Evolutionary conservation across 768 basidiomycete species (phyloP).

Genomic region (Neoboletus brunneissimus): DNA sequence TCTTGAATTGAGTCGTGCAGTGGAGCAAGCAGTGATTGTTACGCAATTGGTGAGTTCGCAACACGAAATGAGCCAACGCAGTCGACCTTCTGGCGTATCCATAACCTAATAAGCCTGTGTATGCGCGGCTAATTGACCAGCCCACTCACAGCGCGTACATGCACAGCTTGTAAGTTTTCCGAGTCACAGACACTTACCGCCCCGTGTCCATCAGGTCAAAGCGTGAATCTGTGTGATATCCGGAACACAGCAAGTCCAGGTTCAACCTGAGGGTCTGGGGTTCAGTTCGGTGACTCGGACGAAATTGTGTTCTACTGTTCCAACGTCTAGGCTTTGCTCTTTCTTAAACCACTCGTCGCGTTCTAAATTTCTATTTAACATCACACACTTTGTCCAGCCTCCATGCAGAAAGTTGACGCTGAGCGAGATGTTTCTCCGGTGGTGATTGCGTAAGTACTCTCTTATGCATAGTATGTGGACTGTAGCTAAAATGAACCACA

Average conservation of each 20-base stretch:
- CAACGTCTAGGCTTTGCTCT: background rate
- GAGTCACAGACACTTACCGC: background rate
- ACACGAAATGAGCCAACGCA: background rate
- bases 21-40: no score
- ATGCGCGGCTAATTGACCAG: background rate
- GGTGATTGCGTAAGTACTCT: background rate
- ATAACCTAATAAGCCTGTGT: background rate
- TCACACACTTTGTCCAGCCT: background rate
- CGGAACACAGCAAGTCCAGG: background rate
- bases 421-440: background rate
- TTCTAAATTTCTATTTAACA: no score
- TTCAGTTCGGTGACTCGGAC: background rate
- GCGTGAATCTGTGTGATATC: no score
- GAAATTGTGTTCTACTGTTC: background rate
- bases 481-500: background rate
- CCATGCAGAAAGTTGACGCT: background rate
- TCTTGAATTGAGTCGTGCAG: no score
- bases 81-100: background rate
- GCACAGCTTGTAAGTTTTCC: background rate
- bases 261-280: background rate
- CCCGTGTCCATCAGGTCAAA: background rate
- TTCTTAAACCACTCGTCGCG: background rate
- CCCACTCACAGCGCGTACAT: background rate
- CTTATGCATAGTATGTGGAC: background rate
- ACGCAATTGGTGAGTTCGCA: background rate